phyloP scores from a whole-genome alignment of 108 stramenopile species.

The Skeletonema potamos region DNA sequence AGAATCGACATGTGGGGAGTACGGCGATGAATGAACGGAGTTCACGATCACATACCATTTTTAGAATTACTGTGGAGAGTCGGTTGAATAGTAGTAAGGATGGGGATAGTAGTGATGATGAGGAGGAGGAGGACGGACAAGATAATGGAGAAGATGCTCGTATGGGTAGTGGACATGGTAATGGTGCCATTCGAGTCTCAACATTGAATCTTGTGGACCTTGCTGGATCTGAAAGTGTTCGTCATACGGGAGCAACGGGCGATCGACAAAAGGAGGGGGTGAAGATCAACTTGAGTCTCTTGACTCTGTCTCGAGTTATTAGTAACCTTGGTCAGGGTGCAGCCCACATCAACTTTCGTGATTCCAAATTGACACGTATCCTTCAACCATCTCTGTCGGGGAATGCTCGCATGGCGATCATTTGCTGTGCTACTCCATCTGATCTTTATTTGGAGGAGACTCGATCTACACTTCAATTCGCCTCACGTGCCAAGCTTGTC shows the following conservation, averaged over 20 bases:
- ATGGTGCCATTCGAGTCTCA: conserved; percentile 76
- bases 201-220: conserved; percentile 90
- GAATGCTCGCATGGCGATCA: conserved; percentile 93
- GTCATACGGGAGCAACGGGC: conserved; percentile 93
- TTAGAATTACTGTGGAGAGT: conserved; percentile 93
- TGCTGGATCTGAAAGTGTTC: conserved; percentile 92
- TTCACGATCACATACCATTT: conserved; percentile 96
- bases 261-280: conserved; percentile 97
- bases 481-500: conserved; percentile 88
- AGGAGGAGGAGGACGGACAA: conserved; percentile 25
- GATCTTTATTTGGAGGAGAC: conserved; percentile 93
- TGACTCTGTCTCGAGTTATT: conserved; percentile 99
- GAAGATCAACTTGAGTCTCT: conserved; percentile 96
- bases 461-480: conserved; percentile 93
- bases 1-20: conserved; percentile 83
- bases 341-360: conserved; percentile 83
- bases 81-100: conserved; percentile 42
- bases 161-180: conserved; percentile 1
- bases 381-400: conserved; percentile 97
- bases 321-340: conserved; percentile 87
- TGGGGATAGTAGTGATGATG: conserved; percentile 25
- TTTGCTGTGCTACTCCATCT: conserved; percentile 93
- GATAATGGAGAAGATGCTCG: conserved; percentile 2
- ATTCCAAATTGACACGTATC: conserved; percentile 96
- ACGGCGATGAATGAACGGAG: conserved; percentile 97